Conservation (phyloP, 805 yeast species). For the Saitoella complicata region DNA sequence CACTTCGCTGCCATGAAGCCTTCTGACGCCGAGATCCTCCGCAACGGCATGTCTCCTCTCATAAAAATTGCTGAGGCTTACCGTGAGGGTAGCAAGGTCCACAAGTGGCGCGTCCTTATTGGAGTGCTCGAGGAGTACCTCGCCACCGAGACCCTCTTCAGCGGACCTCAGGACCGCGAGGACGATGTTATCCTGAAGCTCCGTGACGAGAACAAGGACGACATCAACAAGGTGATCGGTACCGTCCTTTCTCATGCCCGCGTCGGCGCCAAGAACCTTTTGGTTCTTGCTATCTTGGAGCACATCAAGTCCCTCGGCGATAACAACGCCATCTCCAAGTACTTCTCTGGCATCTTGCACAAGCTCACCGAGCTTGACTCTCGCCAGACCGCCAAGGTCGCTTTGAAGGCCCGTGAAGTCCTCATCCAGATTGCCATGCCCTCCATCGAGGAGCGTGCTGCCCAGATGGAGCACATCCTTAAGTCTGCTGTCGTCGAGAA, state of each 20-base stretch:
- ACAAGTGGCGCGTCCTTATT: conserved; percentile 66
- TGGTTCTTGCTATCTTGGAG: conserved; percentile 69
- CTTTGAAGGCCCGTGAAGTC: conserved; percentile 88
- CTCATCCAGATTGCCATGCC: conserved; percentile 94
- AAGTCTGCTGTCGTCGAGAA: conserved; percentile 81
- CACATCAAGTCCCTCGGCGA: conserved; percentile 37
- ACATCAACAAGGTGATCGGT: conserved; percentile 51
- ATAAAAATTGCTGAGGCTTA: conserved; percentile 53
- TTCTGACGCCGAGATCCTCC: conserved; percentile 28
- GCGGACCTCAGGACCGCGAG: conserved; percentile 60
- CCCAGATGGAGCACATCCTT: conserved; percentile 91
- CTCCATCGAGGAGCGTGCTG: conserved; percentile 86
- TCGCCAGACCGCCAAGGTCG: conserved; percentile 82
- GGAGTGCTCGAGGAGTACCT: conserved; percentile 54
- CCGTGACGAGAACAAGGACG: conserved; percentile 74
- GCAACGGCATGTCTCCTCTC: conserved; percentile 55
- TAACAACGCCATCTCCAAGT: conserved; percentile 32
- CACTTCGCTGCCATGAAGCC: conserved; percentile 36
- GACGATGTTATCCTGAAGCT: conserved; percentile 77
- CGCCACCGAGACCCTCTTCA: conserved; percentile 61
- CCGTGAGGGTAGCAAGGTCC: conserved; percentile 59
- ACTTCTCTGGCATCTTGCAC: conserved; percentile 57
- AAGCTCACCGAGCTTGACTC: conserved; percentile 76
- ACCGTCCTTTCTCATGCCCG: conserved; percentile 77
- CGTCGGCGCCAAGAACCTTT: conserved; percentile 81